Evolutionary conservation across 2,329 filamentous ascomycete species (phyloP), one percentile per base, ranked within the genome.

Genomic region (Aspergillus phoenicis): DNA sequence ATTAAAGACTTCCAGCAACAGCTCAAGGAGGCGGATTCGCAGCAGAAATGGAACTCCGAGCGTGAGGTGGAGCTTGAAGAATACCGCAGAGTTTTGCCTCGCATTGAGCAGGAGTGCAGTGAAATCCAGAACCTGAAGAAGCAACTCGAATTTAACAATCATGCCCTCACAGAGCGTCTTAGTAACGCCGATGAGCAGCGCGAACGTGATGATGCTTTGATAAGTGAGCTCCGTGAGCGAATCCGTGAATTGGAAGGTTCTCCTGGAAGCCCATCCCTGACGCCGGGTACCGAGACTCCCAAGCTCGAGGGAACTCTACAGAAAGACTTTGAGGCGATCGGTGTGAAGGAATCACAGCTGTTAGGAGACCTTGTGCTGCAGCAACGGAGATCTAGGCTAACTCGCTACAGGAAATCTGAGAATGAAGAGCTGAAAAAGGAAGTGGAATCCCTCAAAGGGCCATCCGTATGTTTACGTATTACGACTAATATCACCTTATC

Each of bases 71-170:
- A 79, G 60, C 67, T 80, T 48, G 75, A 79, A 52, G 77, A 80
- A 63, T 81, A 81, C 61, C 75, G 78, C 62, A 76, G 77, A 52
- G 72, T 82, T 20, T 66, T 82, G 51, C 78, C 80, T 6, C 77
- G 75, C 49, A 80, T 82, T 59, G 80, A 82, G 61, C 79, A 81
- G 66, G 80, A 82, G 59, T 75, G 78, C 58, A 78, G 77, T 62
- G 80, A 82, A 61, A 75, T 81, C 41, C 79, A 80, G 61, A 77
- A 78, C 48, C 70, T 81, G 61, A 82, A 82, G 67, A 81, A 80
- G 58, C 75, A 81, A 61, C 70, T 82, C 8, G 79, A 82, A 62
- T 80, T 81, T 61, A 79, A 82, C 64, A 81, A 81, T 59, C 78
- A 81, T 61, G 75, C 78, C 13, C 72, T 82, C 15, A 78, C 77